Evolutionary conservation across 1,284 basidiomycete species (phyloP).

Genomic region (Apiotrichum sp.): DNA sequence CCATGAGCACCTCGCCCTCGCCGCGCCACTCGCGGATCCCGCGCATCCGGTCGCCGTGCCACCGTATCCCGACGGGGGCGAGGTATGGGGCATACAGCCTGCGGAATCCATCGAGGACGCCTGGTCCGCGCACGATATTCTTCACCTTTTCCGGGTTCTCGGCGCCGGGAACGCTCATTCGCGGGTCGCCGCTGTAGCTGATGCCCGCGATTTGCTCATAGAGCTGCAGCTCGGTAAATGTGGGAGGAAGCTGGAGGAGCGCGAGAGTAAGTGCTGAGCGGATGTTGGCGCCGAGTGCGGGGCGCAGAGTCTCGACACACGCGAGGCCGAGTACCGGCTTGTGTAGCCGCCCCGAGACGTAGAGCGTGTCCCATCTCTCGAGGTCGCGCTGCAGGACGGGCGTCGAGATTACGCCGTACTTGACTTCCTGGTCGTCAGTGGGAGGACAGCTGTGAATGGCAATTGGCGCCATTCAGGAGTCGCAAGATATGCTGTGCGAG

Average conservation of each 20-base stretch:
- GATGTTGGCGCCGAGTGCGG: conserved; percentile 89
- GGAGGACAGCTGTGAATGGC: neutral
- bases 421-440: conserved; percentile 62
- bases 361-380: conserved; percentile 86
- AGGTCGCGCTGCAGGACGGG: conserved; percentile 84
- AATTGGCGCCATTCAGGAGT: too few relatives aligned
- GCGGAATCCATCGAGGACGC: conserved; percentile 64
- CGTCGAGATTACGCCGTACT: conserved; percentile 95
- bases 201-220: conserved; percentile 82
- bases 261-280: conserved; percentile 81
- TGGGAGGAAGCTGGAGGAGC: conserved; percentile 56
- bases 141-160: conserved; percentile 92
- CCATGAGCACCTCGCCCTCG: conserved; percentile 13
- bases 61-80: conserved; percentile 50
- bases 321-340: conserved; percentile 87
- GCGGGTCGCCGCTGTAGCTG: conserved; percentile 76
- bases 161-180: conserved; percentile 81
- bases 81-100: conserved; percentile 77
- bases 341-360: conserved; percentile 93
- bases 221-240: conserved; percentile 69
- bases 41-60: conserved; percentile 3
- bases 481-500: too few relatives aligned
- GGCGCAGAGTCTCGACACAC: conserved; percentile 77
- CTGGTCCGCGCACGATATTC: conserved; percentile 81
- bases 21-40: conserved; percentile 16